Conservation (phyloP, 495 filamentous ascomycete species). For the Aspergillus affinis region DNA sequence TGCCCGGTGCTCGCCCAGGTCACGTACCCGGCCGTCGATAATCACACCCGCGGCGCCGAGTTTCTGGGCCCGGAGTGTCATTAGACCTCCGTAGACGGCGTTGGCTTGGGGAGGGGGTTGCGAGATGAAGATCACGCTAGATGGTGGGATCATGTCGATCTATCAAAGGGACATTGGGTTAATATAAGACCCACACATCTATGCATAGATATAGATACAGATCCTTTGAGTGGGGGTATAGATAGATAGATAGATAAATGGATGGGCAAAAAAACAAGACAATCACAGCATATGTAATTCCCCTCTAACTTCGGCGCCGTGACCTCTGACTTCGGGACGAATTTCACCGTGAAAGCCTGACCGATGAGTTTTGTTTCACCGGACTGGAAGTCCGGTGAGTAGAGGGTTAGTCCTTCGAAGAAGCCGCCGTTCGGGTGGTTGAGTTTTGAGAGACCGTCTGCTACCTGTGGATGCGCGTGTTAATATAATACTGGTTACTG, state of each 20-base stretch:
- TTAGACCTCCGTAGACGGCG: conserved; percentile 57
- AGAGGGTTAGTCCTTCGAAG: conserved; percentile 54
- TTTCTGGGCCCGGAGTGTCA: conserved; percentile 49
- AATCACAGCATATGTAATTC: conserved; percentile 41
- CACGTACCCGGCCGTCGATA: conserved; percentile 56
- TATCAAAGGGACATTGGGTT: conserved; percentile 14
- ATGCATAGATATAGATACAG: too few species aligned
- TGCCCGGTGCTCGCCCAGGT: too few species aligned
- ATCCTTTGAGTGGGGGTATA: too few species aligned
- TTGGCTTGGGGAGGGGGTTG: conserved; percentile 48
- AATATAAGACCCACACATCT: conserved; percentile 14
- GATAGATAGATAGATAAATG: too few species aligned
- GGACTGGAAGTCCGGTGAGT: conserved; percentile 53
- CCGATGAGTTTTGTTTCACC: conserved; percentile 55
- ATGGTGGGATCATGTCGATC: conserved; percentile 52
- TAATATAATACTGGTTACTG: too few species aligned
- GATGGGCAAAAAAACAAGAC: too few species aligned
- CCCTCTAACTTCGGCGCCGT: conserved; percentile 38
- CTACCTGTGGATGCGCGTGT: conserved; percentile 3
- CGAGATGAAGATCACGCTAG: conserved; percentile 54
- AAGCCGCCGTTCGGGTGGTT: conserved; percentile 53
- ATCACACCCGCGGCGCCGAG: conserved; percentile 36
- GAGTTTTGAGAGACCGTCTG: conserved; percentile 44
- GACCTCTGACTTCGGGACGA: conserved; percentile 44
- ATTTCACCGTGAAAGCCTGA: conserved; percentile 56